A percentile compares a stretch with the other conserved stretches of the same genome.
Conservation (phyloP, 1,139 yeast species). For the Lodderomyces theae region DNA sequence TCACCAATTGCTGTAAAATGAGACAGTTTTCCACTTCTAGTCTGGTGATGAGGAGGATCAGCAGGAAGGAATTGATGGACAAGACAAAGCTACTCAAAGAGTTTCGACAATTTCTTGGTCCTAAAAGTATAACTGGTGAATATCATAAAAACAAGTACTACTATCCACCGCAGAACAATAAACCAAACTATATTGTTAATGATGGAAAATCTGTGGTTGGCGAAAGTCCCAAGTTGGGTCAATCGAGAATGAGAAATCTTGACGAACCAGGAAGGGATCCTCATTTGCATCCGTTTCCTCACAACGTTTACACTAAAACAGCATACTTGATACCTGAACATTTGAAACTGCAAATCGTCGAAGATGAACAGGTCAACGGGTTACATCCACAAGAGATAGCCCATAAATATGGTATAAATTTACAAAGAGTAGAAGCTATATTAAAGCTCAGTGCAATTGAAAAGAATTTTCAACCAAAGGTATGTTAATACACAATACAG, state of each 20-base stretch:
- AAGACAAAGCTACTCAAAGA: conserved; percentile 9
- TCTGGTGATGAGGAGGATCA: conserved; percentile 6
- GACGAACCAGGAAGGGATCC: conserved; percentile 22
- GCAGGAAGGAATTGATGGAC: conserved; percentile 10
- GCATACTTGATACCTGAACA: conserved; percentile 57
- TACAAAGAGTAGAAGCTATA: conserved; percentile 85
- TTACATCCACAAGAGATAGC: conserved; percentile 72
- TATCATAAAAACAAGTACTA: conserved; percentile 74
- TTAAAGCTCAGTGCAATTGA: conserved; percentile 66
- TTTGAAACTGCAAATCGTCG: conserved; percentile 57
- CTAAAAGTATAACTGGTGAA: conserved; percentile 79
- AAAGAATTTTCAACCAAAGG: conserved; percentile 55
- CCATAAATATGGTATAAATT: conserved; percentile 72
- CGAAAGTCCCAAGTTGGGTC: conserved; percentile 9
- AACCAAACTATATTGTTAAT: conserved; percentile 72
- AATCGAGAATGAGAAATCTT: not conserved
- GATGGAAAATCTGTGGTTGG: conserved; percentile 43
- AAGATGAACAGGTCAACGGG: conserved; percentile 53
- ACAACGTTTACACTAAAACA: conserved; percentile 67
- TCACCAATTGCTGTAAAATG: not conserved
- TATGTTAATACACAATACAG: too few species aligned
- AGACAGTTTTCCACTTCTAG: conserved; percentile 9
- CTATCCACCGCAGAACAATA: conserved; percentile 67
- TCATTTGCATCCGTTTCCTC: conserved; percentile 72
- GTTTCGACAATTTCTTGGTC: conserved; percentile 61